These are phyloP conservation scores for Fusarium vanettenii DNA, from an alignment of 2,329 filamentous ascomycete species.

Conservation along the genomic window DNA sequence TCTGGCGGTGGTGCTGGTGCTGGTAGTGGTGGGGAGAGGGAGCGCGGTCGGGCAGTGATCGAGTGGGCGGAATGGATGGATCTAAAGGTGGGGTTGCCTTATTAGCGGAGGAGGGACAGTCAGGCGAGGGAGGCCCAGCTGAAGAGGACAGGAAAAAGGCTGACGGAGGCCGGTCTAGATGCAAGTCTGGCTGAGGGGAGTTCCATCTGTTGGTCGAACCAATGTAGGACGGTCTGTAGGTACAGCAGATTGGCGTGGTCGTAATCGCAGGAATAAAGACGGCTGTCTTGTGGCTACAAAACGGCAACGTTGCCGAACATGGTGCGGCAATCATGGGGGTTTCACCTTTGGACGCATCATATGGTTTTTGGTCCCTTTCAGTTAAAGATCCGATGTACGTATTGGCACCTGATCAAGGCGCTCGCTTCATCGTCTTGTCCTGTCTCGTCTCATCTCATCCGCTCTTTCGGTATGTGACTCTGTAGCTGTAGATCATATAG, in stretches of 20 bases:
- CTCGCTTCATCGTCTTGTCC: neutral
- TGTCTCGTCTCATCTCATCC: neutral
- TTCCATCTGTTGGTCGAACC: neutral
- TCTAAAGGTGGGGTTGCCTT: conserved; percentile 31
- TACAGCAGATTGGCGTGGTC: neutral
- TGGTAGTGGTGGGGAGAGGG: conserved; percentile 21
- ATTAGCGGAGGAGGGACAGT: conserved; percentile 2
- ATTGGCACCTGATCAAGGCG: neutral
- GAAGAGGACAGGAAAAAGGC: conserved; percentile 4
- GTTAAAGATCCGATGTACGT: neutral
- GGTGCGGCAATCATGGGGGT: conserved; percentile 13
- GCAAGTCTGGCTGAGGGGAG: neutral
- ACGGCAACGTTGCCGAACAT: neutral
- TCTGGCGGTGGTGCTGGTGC: conserved; percentile 4
- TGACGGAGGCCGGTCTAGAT: neutral
- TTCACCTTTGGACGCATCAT: neutral
- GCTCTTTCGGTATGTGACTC: neutral
- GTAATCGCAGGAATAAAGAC: neutral
- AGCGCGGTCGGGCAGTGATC: neutral
- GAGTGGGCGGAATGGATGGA: conserved; percentile 13
- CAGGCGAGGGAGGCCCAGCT: conserved; percentile 26
- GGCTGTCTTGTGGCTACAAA: neutral
- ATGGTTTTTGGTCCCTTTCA: neutral
- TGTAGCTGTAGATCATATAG: conserved; percentile 1
- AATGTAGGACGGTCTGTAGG: neutral